These are phyloP conservation scores for Herpetomonas tarakana DNA, from an alignment of 208 protist species.

Conservation along the genomic window DNA sequence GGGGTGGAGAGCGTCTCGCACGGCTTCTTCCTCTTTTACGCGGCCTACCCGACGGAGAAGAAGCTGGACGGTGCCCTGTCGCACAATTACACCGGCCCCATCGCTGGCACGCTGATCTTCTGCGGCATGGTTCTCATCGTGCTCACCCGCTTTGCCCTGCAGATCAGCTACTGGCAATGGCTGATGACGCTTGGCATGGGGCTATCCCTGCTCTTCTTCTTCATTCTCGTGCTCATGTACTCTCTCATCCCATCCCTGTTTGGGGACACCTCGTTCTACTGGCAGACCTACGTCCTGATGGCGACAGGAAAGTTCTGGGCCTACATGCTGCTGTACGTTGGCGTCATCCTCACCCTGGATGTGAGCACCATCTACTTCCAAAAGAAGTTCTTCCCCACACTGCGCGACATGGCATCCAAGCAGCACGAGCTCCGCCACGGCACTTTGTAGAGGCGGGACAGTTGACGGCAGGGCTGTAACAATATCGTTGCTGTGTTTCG, in stretches of 20 bases:
- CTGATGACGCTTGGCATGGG: conserved; percentile 55
- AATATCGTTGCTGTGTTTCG: too few species aligned
- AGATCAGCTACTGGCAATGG: conserved; percentile 79
- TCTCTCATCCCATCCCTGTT: conserved; percentile 50
- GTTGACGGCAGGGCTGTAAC: too few species aligned
- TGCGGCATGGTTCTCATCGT: conserved; percentile 69
- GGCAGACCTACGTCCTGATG: conserved; percentile 60
- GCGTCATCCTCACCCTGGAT: conserved; percentile 42
- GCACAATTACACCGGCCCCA: conserved; percentile 39
- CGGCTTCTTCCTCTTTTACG: conserved; percentile 62
- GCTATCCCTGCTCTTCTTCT: conserved; percentile 44
- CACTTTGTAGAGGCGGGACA: background rate
- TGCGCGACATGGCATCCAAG: conserved; percentile 47
- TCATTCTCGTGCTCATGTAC: conserved; percentile 61
- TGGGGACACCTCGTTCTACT: conserved; percentile 62
- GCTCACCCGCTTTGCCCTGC: conserved; percentile 53
- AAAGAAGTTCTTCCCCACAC: conserved; percentile 55
- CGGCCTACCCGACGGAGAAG: conserved; percentile 46
- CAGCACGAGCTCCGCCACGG: conserved; percentile 31
- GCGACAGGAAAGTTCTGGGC: conserved; percentile 70
- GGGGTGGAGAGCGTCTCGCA: conserved; percentile 52
- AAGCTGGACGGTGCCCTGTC: conserved; percentile 17
- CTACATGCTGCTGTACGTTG: conserved; percentile 56
- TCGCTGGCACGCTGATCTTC: conserved; percentile 65
- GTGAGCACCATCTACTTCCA: conserved; percentile 54